These are phyloP conservation scores for Annulohypoxylon nitens DNA, from an alignment of 495 filamentous ascomycete species.

Conservation along the genomic window DNA sequence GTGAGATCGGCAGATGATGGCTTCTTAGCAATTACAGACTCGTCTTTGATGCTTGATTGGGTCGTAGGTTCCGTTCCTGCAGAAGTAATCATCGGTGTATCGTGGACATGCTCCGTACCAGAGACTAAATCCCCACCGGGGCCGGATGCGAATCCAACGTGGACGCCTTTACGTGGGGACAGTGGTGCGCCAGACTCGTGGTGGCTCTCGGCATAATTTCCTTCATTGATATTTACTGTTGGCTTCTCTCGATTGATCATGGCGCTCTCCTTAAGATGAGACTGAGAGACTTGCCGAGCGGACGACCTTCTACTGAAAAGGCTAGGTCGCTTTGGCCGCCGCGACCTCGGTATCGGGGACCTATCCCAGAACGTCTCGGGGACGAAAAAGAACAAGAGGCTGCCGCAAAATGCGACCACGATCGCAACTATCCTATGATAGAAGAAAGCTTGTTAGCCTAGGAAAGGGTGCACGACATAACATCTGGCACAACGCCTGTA, in stretches of 20 bases:
- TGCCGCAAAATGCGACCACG: slow-evolving; percentile 79
- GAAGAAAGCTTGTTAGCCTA: slow-evolving; percentile 41
- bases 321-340: slow-evolving; percentile 52
- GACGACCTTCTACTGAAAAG: slow-evolving; percentile 61
- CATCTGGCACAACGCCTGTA: not conserved
- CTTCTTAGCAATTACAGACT: not conserved
- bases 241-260: slow-evolving; percentile 18
- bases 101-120: slow-evolving; percentile 5
- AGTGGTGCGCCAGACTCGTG: slow-evolving; percentile 22
- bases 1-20: not conserved
- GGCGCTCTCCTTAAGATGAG: slow-evolving; percentile 16
- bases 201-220: slow-evolving; percentile 26
- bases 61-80: not conserved
- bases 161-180: slow-evolving; percentile 46
- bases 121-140: slow-evolving; percentile 15
- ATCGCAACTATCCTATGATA: slow-evolving; percentile 81
- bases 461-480: not conserved
- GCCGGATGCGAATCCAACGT: slow-evolving; percentile 70
- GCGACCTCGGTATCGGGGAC: slow-evolving; percentile 72
- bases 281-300: slow-evolving; percentile 35
- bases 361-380: slow-evolving; percentile 98
- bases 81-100: not conserved
- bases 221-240: slow-evolving; percentile 2
- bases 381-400: slow-evolving; percentile 87
- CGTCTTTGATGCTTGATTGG: not conserved